Evolutionary conservation across 2,329 filamentous ascomycete species (phyloP).

Genomic region (Phoma herbarum): DNA sequence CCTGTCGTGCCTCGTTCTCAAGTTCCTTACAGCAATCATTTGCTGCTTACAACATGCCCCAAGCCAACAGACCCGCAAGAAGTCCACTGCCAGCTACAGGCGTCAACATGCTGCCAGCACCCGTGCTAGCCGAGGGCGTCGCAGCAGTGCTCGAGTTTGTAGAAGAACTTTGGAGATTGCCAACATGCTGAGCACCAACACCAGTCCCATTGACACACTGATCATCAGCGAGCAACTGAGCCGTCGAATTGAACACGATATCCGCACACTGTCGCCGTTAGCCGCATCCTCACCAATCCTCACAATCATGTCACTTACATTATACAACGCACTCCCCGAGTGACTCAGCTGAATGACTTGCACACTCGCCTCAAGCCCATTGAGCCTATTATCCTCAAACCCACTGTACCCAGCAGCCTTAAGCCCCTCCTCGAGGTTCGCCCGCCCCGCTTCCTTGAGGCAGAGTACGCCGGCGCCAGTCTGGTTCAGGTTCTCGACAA

Average conservation of each 20-base stretch:
- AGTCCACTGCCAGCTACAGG: conserved; percentile 30
- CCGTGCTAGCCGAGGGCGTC: conserved; percentile 17
- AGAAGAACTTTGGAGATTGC: conserved; percentile 28
- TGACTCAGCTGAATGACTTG: conserved; percentile 57
- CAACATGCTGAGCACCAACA: conserved; percentile 46
- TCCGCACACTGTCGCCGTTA: conserved; percentile 54
- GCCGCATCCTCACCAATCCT: neutral
- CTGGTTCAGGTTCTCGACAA: conserved; percentile 58
- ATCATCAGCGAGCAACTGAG: conserved; percentile 48
- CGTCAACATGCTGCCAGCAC: conserved; percentile 26
- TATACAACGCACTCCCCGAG: conserved; percentile 56
- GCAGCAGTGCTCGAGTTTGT: conserved; percentile 10
- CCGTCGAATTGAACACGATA: conserved; percentile 53
- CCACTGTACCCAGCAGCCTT: conserved; percentile 37
- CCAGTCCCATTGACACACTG: conserved; percentile 53
- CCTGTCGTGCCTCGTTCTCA: neutral
- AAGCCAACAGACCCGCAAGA: conserved; percentile 32
- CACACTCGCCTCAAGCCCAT: conserved; percentile 54
- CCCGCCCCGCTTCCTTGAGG: conserved; percentile 49
- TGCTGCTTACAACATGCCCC: conserved; percentile 26
- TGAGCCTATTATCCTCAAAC: conserved; percentile 30
- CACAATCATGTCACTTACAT: conserved; percentile 37
- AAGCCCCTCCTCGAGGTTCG: conserved; percentile 36
- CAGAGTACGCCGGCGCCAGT: conserved; percentile 60
- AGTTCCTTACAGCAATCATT: neutral